Base-by-base conservation (phyloP, 148 eudicot species). In the Nepenthes gracilis region DNA sequence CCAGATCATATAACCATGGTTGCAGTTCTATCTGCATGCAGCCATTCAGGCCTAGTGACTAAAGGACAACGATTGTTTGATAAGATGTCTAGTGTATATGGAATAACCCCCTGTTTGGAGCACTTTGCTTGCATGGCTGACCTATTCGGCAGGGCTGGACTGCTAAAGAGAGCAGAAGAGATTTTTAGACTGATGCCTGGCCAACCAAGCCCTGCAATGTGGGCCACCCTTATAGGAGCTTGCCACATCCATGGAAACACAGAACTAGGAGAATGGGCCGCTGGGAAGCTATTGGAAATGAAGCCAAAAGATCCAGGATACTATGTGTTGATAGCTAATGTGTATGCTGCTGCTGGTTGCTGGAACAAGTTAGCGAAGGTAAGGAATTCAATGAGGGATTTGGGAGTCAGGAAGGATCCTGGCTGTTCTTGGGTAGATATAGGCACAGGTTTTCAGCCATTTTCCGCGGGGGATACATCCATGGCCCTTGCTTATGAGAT, bases 71-170 rank as follows among this genome's bases (percentile, higher is more conserved):
- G 72, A 53, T 33, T 85, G 47, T 85, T 88, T 64, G 70, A 79
- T 47, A 68, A 71, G 50, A 83, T 88, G 96, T 67, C 43, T 61
- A 59, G 63, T 48, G 65, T 74, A 10, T 85, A 83, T 74, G 82
- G 77, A 40, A 63, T 88, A 74, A 70, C 35, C 60, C 89, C 96
- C 10, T 55, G 64, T 36, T 60, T 85, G 72, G 89, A 88, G 83
- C 92, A 88, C 75, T 88, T 60, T 64, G 75, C 89, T 47, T 88
- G 96, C 74, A 85, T 88, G 87, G 87, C 76, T 54, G 93, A 88
- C 71, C 87, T 88, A 43, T 88, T 54, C 69, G 96, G 92, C 35
- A 77, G 96, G 64, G 96, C 96, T 36, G 96, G 96, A 36, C 69
- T 79, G 55, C 66, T 85, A 23, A 60, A 64, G 58, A 79, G 83